Percentiles rank a stretch among this genome's conserved stretches.
These are phyloP conservation scores for Leersia perrieri DNA, from an alignment of 176 grass and related monocot genomes.

Conservation along the genomic window DNA sequence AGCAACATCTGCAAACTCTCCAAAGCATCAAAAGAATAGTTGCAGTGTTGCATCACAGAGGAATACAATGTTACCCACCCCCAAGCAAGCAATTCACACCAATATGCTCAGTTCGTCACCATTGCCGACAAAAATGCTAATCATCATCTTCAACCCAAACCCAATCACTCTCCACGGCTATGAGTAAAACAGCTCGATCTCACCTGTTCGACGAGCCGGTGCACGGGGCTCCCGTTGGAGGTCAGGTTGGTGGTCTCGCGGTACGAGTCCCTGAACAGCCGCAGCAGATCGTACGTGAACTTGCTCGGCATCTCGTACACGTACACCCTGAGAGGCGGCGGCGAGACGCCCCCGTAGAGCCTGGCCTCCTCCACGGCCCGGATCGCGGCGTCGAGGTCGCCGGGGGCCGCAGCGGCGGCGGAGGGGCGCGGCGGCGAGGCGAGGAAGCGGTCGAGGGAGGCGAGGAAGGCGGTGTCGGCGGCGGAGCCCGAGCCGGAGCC, in stretches of 20 bases:
- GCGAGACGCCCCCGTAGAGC: constrained; percentile 62
- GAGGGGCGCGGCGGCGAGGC: constrained; percentile 36
- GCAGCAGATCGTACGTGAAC: constrained; percentile 93
- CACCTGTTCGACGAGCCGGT: constrained; percentile 92
- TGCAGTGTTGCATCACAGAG: background rate
- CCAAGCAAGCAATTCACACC: background rate
- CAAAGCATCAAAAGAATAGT: background rate
- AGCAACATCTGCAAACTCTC: background rate
- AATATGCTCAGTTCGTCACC: background rate
- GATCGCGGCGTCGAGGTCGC: constrained; percentile 44
- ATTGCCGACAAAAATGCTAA: background rate
- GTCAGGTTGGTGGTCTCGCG: constrained; percentile 82
- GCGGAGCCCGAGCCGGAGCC: background rate
- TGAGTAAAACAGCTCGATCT: constrained; percentile 12
- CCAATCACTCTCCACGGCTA: background rate
- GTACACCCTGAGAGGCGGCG: constrained; percentile 67
- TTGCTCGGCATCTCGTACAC: constrained; percentile 97
- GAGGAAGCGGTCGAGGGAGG: constrained; percentile 71
- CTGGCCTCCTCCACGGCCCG: constrained; percentile 48
- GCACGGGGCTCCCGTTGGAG: constrained; percentile 97
- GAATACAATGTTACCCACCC: background rate
- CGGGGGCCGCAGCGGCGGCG: background rate
- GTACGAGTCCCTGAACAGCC: constrained; percentile 84
- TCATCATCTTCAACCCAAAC: background rate
- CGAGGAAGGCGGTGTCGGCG: constrained; percentile 40